Evolutionary conservation across 495 filamentous ascomycete genomes (phyloP).

Genomic region (Trichoderma reesei): DNA sequence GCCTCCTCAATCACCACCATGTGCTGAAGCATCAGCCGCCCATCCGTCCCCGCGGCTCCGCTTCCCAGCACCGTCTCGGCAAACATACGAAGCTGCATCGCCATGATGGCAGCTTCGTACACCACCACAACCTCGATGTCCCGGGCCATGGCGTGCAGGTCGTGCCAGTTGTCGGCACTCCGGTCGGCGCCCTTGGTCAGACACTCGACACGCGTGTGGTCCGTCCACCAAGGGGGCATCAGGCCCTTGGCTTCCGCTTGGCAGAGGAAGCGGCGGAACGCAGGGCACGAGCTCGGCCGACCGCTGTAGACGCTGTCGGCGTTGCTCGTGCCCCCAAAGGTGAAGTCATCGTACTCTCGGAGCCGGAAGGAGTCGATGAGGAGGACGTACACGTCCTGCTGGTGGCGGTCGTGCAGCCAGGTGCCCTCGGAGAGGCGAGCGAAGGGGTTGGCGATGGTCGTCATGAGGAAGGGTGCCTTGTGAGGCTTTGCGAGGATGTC

Average conservation of each 20-base stretch:
- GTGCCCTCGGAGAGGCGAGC: background rate
- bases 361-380: constrained; percentile 2
- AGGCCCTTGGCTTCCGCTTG: background rate
- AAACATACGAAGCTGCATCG: background rate
- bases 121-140: background rate
- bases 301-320: background rate
- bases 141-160: background rate
- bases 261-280: background rate
- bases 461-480: background rate
- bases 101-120: background rate
- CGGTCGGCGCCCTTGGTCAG: background rate
- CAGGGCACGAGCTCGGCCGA: background rate
- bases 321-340: background rate
- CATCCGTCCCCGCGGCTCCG: background rate
- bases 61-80: background rate
- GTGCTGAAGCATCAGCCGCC: background rate
- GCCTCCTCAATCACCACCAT: background rate
- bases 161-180: background rate
- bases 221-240: background rate
- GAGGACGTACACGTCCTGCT: background rate
- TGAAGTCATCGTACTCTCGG: background rate
- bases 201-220: background rate
- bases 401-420: background rate
- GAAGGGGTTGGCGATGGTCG: background rate
- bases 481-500: background rate